Evolutionary conservation across 2,329 filamentous ascomycete species (phyloP).

Genomic region (Aspergillus carbonarius): DNA sequence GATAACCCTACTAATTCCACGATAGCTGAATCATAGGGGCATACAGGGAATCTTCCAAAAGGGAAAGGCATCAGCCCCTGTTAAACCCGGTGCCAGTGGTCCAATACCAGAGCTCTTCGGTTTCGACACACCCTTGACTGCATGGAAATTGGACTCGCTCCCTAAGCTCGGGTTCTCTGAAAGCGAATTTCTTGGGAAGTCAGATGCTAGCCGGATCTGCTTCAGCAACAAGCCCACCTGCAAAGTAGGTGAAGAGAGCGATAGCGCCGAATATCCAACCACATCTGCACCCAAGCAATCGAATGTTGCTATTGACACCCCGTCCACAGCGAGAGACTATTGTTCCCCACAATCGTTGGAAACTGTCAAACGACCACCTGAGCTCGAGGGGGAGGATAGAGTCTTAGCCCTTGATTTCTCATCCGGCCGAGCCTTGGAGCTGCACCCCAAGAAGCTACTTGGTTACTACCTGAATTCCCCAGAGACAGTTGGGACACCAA

Average conservation of each 20-base stretch:
- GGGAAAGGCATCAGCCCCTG: constrained; percentile 35
- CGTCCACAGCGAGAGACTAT: neutral
- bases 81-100: constrained; percentile 19
- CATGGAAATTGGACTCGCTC: constrained; percentile 3
- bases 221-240: no score
- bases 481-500: neutral
- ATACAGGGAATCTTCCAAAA: constrained; percentile 37
- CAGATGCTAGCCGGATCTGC: neutral
- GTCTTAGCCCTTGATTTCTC: neutral
- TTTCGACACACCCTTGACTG: neutral
- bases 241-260: no score
- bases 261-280: neutral
- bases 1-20: neutral
- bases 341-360: neutral
- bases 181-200: constrained; percentile 8
- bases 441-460: neutral
- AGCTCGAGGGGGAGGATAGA: neutral
- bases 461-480: neutral
- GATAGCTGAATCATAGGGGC: constrained; percentile 24
- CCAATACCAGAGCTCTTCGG: neutral
- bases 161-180: constrained; percentile 25
- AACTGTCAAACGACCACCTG: neutral
- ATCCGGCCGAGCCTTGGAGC: no score
- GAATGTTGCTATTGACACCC: neutral
- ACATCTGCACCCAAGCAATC: neutral